Evolutionary conservation across 179 eudicot genomes (phyloP).

Genomic region (Corrigiola litoralis): DNA sequence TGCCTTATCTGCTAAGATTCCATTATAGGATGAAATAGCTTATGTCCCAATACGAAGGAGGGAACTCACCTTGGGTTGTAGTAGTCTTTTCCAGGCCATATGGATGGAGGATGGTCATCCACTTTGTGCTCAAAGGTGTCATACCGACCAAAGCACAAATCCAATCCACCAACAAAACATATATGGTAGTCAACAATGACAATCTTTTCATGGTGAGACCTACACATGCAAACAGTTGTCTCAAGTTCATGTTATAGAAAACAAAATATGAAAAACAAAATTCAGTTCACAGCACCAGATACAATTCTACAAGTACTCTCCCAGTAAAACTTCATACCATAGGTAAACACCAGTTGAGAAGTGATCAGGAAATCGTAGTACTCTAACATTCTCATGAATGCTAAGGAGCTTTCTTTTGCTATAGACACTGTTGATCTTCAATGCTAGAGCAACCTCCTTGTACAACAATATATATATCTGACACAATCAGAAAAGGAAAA

Average conservation of each 20-base stretch:
- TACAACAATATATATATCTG: conserved; percentile 93
- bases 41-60: neutral
- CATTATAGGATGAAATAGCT: neutral
- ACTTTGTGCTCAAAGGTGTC: conserved; percentile 79
- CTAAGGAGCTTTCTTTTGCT: conserved; percentile 83
- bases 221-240: conserved; percentile 22
- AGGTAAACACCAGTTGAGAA: conserved; percentile 57
- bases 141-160: conserved; percentile 97
- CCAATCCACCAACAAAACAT: conserved; percentile 94
- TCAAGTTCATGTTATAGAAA: neutral
- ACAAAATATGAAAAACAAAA: neutral
- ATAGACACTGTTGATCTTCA: conserved; percentile 90
- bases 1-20: neutral
- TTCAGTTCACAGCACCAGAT: neutral
- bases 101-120: conserved; percentile 57
- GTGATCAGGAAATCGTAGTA: conserved; percentile 94
- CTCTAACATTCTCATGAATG: conserved; percentile 93
- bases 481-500: conserved; percentile 2
- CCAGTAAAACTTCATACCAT: conserved; percentile 28
- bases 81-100: conserved; percentile 98
- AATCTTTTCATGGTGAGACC: conserved; percentile 99
- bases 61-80: conserved; percentile 81
- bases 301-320: neutral
- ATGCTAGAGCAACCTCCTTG: conserved; percentile 89
- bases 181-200: conserved; percentile 86